Conservation (phyloP, 106 monocot genomes). For the Allium cepa region DNA sequence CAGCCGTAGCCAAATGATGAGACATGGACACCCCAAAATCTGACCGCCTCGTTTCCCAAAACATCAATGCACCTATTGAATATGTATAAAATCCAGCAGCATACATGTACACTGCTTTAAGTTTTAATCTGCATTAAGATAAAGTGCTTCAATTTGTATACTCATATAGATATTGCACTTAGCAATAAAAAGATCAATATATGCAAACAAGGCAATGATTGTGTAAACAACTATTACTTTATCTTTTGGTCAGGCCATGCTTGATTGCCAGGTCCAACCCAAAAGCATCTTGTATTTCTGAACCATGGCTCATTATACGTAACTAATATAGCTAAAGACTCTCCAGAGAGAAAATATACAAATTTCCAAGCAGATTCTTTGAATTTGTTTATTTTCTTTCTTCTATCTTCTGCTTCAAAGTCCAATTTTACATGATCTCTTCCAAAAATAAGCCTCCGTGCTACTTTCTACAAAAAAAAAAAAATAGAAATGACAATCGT, state of each 20-base stretch:
- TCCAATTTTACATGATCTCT: conserved; percentile 36
- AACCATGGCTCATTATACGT: conserved; percentile 94
- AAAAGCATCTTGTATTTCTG: conserved; percentile 68
- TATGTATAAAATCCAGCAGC: conserved; percentile 88
- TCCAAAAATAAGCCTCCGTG: conserved; percentile 44
- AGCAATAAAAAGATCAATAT: neutral
- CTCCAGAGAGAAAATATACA: conserved; percentile 72
- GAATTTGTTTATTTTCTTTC: conserved; percentile 74
- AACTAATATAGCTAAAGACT: conserved; percentile 61
- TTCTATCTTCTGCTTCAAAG: conserved; percentile 34
- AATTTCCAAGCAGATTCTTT: conserved; percentile 98
- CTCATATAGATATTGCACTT: neutral
- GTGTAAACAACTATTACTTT: conserved; percentile 38
- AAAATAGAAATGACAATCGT: neutral
- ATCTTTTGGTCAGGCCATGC: conserved; percentile 80
- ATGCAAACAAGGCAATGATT: neutral
- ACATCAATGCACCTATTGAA: conserved; percentile 84
- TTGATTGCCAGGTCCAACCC: conserved; percentile 90
- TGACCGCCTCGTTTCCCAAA: conserved; percentile 95
- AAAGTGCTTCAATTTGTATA: conserved; percentile 9
- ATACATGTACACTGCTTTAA: conserved; percentile 85
- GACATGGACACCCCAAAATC: conserved; percentile 91
- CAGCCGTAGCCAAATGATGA: conserved; percentile 75
- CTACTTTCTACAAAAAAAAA: conserved; percentile 37
- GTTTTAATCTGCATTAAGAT: conserved; percentile 43